Conservation (phyloP, 306 rosid genomes). For the Ormosia emarginata region DNA sequence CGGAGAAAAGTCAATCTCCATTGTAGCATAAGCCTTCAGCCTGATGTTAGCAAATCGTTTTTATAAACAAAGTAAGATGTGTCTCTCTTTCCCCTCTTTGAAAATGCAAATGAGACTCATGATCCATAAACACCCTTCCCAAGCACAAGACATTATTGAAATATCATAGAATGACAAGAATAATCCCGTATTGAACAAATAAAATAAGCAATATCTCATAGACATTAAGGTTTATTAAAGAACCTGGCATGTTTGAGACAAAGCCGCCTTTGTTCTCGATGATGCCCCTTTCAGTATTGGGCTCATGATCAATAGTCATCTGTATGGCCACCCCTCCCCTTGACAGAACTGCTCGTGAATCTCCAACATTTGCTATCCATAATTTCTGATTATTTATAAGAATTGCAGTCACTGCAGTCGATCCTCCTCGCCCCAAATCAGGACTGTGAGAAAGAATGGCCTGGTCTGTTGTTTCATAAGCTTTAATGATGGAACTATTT, state of each 20-base stretch:
- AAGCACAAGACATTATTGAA: neutral
- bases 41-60: neutral
- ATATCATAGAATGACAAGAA: neutral
- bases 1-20: neutral
- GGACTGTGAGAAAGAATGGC: conserved; percentile 68
- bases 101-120: conserved; percentile 3
- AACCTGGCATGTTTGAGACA: conserved; percentile 97
- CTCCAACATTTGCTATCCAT: conserved; percentile 77
- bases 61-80: neutral
- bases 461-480: conserved; percentile 67
- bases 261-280: conserved; percentile 88
- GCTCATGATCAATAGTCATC: conserved; percentile 74
- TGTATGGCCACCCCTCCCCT: conserved; percentile 59
- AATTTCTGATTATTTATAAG: conserved; percentile 53
- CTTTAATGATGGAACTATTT: conserved; percentile 47
- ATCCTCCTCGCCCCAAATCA: conserved; percentile 77
- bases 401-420: conserved; percentile 78
- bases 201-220: conserved; percentile 7
- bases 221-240: conserved; percentile 21
- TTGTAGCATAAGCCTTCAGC: neutral
- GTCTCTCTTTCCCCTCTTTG: neutral
- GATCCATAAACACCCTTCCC: neutral
- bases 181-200: neutral
- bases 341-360: conserved; percentile 80
- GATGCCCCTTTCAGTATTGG: conserved; percentile 73